Evolutionary conservation across 2,329 filamentous ascomycete species (phyloP), one percentile per base, ranked within the genome.

Genomic region (Dothistroma pini): DNA sequence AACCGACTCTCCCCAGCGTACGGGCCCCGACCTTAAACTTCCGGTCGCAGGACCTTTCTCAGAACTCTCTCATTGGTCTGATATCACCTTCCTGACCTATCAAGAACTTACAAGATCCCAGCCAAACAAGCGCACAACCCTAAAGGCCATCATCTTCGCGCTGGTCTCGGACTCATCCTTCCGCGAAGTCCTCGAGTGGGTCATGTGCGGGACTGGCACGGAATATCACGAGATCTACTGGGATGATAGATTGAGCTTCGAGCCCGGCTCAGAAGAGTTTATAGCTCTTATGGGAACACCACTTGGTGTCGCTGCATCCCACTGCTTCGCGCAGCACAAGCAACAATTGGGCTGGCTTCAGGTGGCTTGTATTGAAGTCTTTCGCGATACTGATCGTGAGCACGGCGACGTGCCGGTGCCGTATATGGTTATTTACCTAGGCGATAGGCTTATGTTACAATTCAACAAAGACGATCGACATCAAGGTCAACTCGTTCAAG

Each of bases 1-100:
- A 2, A 21, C 41, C 22, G 22, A 35, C 16, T 12, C 48, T 12
- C 48, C 21, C 29, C 29, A 31, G 8, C 10, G 11, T 12, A 5
- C 21, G 10, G 48, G 35, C 7, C 21, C 48, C 11, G 22, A 51
- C 22, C 3, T 14, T 14, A 14, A 21, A 29, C 41, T 54, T 25
- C 54, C 54, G 16, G 61, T 65, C 14, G 57, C 25, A 9, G 60
- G 19, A 4, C 22, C 53, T n/a, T 14, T 63, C 31, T 48, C 61
- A 10, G 44, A 41, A 2, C 21, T 65, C 14, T 48, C 53, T 12
- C 60, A 54, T 11, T 61, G 51, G 52, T 64, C 61, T 3, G 65
- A 67, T 50, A 51, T 64, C 38, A 49, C 53, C 11, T 67, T 57
- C n/a, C 56, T 67, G n/a, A 51, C 63, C 21, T 64, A 51, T 11